A percentile compares a stretch with the other conserved stretches of the same genome.
Conservation (phyloP, 371 early-diverging fungal genomes). For the Haplosporangium sp. region DNA sequence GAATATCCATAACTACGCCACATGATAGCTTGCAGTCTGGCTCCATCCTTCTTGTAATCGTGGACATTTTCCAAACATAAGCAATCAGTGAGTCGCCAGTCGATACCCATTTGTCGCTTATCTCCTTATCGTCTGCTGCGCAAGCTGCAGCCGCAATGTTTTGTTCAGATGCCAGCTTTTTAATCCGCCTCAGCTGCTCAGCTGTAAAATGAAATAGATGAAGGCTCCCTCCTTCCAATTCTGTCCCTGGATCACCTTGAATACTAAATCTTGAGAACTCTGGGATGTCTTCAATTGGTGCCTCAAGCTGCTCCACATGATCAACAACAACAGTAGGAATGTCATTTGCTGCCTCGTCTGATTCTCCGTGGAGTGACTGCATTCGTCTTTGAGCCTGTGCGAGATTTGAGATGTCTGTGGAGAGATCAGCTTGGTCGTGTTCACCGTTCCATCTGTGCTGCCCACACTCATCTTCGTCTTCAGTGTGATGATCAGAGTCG, state of each 20-base stretch:
- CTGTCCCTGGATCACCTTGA: not conserved
- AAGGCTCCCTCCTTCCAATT: conserved; percentile 22
- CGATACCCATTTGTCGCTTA: conserved; percentile 57
- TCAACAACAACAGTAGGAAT: conserved; percentile 20
- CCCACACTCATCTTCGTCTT: conserved; percentile 26
- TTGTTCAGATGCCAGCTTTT: conserved; percentile 53
- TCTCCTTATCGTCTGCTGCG: conserved; percentile 55
- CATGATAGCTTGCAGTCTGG: conserved; percentile 55
- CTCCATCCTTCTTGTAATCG: conserved; percentile 50
- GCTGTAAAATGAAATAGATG: conserved; percentile 41
- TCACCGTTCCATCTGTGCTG: conserved; percentile 31
- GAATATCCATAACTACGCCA: conserved; percentile 51
- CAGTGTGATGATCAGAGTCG: conserved; percentile 24
- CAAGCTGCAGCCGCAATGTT: conserved; percentile 56
- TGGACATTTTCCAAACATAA: conserved; percentile 54
- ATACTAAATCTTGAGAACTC: not conserved
- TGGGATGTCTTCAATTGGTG: conserved; percentile 8
- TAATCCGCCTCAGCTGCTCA: conserved; percentile 43
- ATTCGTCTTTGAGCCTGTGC: conserved; percentile 16
- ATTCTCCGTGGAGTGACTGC: conserved; percentile 5
- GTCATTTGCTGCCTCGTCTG: not conserved
- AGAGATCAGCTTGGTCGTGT: conserved; percentile 13
- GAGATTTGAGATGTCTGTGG: not conserved
- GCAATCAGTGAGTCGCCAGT: conserved; percentile 52
- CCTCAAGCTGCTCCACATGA: conserved; percentile 15